A percentile compares a stretch with the other conserved stretches of the same genome.
Conservation (phyloP, 1,284 basidiomycete genomes). For the Tilletia indica region DNA sequence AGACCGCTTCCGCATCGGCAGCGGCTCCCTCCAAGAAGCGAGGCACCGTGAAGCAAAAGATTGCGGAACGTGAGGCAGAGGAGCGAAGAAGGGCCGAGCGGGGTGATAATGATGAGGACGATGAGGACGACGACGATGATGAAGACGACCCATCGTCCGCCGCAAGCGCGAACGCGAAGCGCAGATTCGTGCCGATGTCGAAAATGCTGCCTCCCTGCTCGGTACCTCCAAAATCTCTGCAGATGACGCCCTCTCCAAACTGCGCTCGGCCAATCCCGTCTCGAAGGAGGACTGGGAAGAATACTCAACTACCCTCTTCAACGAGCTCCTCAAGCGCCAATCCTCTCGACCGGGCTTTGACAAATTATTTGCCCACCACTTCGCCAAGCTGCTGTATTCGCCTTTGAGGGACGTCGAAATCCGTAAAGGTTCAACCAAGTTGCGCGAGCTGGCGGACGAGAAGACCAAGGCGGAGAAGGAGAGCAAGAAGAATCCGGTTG, state of each 20-base stretch:
- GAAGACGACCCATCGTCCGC: conserved; percentile 41
- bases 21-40: conserved; percentile 48
- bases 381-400: conserved; percentile 33
- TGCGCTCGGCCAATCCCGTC: conserved; percentile 35
- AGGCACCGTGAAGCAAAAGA: conserved; percentile 51
- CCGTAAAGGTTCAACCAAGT: conserved; percentile 40
- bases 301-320: conserved; percentile 35
- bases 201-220: conserved; percentile 49
- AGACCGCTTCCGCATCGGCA: not conserved
- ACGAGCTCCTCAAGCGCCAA: conserved; percentile 41
- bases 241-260: conserved; percentile 26
- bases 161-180: conserved; percentile 41
- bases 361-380: conserved; percentile 47
- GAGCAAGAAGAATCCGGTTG: conserved; percentile 43
- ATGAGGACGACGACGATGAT: conserved; percentile 20
- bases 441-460: conserved; percentile 49
- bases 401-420: conserved; percentile 50
- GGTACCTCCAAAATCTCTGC: conserved; percentile 38
- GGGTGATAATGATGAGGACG: conserved; percentile 32
- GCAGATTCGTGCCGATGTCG: conserved; percentile 48
- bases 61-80: conserved; percentile 48
- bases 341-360: conserved; percentile 45
- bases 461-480: conserved; percentile 51
- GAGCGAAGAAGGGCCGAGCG: conserved; percentile 31
- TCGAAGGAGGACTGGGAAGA: conserved; percentile 52